phyloP scores from a whole-genome alignment of 2,329 filamentous ascomycete species.

The Claviceps humidiphila region DNA sequence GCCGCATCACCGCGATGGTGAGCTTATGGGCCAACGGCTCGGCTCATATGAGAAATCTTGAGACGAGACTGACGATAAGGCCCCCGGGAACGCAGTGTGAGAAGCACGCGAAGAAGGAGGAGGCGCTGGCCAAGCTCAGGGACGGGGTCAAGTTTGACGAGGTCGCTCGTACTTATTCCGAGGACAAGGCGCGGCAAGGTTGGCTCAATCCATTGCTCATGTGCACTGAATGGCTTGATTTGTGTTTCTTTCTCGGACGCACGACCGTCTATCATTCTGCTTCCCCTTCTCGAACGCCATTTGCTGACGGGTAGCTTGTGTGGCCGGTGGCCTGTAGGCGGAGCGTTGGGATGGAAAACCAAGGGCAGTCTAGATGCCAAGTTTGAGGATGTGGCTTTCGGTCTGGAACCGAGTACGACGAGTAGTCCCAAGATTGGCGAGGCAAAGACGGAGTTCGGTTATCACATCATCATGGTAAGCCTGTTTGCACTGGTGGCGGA shows the following conservation, averaged over 20 bases:
- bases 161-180: conserved; percentile 57
- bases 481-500: neutral
- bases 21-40: neutral
- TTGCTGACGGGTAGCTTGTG: neutral
- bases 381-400: conserved; percentile 62
- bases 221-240: neutral
- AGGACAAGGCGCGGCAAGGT: conserved; percentile 64
- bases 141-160: conserved; percentile 61
- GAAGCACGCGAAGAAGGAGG: conserved; percentile 67
- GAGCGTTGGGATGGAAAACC: conserved; percentile 59
- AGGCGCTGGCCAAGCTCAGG: conserved; percentile 55
- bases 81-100: conserved; percentile 39
- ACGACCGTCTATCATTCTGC: neutral
- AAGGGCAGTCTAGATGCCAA: conserved; percentile 52
- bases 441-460: conserved; percentile 62
- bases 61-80: neutral
- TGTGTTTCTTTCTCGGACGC: no score
- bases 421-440: conserved; percentile 52
- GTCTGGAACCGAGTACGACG: conserved; percentile 52
- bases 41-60: neutral
- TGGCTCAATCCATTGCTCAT: neutral
- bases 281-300: neutral
- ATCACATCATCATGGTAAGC: conserved; percentile 67
- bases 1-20: neutral
- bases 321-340: conserved; percentile 32